Evolutionary conservation across 2,329 filamentous ascomycete species (phyloP), one percentile per base, ranked within the genome.

Genomic region (Didymella keratinophila): DNA sequence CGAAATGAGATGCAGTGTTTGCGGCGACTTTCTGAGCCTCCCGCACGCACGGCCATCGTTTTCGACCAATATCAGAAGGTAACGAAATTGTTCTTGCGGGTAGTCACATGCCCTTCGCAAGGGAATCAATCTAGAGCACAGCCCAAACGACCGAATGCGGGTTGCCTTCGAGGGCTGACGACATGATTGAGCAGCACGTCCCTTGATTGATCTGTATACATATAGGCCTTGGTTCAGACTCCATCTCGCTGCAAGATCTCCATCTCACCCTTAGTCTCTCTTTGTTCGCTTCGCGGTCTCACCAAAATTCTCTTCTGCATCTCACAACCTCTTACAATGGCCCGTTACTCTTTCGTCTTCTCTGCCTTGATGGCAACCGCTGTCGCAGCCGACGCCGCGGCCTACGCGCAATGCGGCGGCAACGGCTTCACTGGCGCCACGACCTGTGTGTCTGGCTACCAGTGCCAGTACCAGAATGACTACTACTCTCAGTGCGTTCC

Each of bases 401-500:
- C 52, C 2, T 71, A 61, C 52, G 66, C 54, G 21, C 79, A 79
- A 63, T 81, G 79, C 62, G 79, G 79, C 60, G 80, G 79, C n/a
- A 66, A 65, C 18, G 72, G 70, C 50, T 80, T 65, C 53, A 75
- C 66, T 7, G 79, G 79, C 14, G 51, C 73, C 2, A 76, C 70
- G 0, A 51, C 64, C 14, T 81, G 79, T 50, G 72, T 73, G 2
- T 53, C 67, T 37, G 79, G 78, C 9, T 64, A 60, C 25, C 64
- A 65, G 4, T 81, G 79, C 67, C 65, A 71, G 32, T 58, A 61
- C 2, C 61, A 54, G 21, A 81, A 81, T 66, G 64, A 70, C 1
- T 81, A 75, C 61, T 81, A 81, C 68, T 75, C 63, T 30, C 79
- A 81, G 65, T 81, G 79, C 56, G n/a, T 61, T n/a, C 52, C 52